A percentile compares a stretch with the other conserved stretches of the same genome.
Evolutionary conservation across 495 filamentous ascomycete species (phyloP).

Genomic region (Coniosporium apollinis): DNA sequence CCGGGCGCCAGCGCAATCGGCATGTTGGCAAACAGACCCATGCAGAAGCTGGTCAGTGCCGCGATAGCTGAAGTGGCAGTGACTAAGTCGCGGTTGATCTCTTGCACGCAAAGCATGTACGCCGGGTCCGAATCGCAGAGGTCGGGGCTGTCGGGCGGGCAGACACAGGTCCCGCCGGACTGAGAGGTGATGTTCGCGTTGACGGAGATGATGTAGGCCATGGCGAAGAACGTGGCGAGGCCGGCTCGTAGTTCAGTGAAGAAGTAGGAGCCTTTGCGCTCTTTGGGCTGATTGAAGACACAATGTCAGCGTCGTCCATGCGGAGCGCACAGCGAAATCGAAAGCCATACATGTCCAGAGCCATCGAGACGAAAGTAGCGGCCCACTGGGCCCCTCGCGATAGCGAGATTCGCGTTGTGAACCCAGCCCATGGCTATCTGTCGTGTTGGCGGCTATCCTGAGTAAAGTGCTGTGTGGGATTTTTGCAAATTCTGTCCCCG

Average conservation of each 20-base stretch:
- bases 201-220: slow-evolving; percentile 64
- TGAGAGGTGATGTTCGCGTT: slow-evolving; percentile 52
- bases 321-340: neutral
- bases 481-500: too few species aligned
- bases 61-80: slow-evolving; percentile 70
- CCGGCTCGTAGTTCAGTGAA: slow-evolving; percentile 66
- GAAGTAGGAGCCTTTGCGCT: slow-evolving; percentile 60
- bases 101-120: slow-evolving; percentile 46
- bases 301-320: neutral
- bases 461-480: too few species aligned
- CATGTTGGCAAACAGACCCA: slow-evolving; percentile 59
- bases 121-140: slow-evolving; percentile 37
- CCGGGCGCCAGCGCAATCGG: slow-evolving; percentile 66
- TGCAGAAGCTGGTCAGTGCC: slow-evolving; percentile 49
- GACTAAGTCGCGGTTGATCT: slow-evolving; percentile 57
- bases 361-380: slow-evolving; percentile 59
- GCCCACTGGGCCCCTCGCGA: slow-evolving; percentile 45
- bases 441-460: too few species aligned
- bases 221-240: slow-evolving; percentile 70
- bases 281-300: slow-evolving; percentile 28
- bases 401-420: slow-evolving; percentile 33
- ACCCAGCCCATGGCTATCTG: slow-evolving; percentile 35
- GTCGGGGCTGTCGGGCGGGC: slow-evolving; percentile 32
- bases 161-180: slow-evolving; percentile 61
- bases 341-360: slow-evolving; percentile 54